Evolutionary conservation across 208 protist genomes (phyloP), one percentile per base, ranked within the genome.

Genomic region (Crithidia sp.): DNA sequence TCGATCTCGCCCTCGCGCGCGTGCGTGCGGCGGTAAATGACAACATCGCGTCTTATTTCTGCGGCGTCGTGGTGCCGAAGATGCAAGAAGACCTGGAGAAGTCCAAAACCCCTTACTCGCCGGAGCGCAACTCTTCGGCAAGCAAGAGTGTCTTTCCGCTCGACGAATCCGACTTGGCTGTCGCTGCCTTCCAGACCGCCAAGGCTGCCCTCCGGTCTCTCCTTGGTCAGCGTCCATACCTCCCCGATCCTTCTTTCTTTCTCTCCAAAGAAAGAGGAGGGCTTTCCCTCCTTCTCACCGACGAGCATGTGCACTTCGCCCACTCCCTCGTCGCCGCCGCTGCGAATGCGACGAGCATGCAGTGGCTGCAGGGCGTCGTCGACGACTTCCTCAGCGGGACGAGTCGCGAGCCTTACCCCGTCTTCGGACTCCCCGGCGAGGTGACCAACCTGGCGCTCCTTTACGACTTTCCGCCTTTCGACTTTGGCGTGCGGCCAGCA

Each of bases 361-460:
- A 63, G 2, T 79, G 74, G 74, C 44, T 54, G 13, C 62, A 74
- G 17, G 19, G 62, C 0, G 16, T 79, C 17, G 67, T 79, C 19
- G 67, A 74, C 41, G 58, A 64, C 12, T 53, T 74, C 16, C 4
- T 79, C 2, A 7, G 12, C 8, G 47, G 40, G 0, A 19, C 0
- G 1, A 12, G 43, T 7, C 74, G 61, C 5, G 7, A 79, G 37
- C 74, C 74, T 2, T 66, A 74, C n/a, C 53, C 74, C 5, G 39
- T 79, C 3, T 74, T 45, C 28, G 47, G 61, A 4, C 13, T 79
- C 3, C 74, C 67, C 2, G 67, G 55, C 7, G 6, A 9, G 4
- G 56, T 70, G n/a, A 52, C 5, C 9, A 64, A 70, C 36, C 17
- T 58, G 10, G 4, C 57, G 16, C 47, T 53, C 37, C 43, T 54